phyloP scores from a whole-genome alignment of 2,329 filamentous ascomycete genomes.

The Sporothrix brasiliensis region DNA sequence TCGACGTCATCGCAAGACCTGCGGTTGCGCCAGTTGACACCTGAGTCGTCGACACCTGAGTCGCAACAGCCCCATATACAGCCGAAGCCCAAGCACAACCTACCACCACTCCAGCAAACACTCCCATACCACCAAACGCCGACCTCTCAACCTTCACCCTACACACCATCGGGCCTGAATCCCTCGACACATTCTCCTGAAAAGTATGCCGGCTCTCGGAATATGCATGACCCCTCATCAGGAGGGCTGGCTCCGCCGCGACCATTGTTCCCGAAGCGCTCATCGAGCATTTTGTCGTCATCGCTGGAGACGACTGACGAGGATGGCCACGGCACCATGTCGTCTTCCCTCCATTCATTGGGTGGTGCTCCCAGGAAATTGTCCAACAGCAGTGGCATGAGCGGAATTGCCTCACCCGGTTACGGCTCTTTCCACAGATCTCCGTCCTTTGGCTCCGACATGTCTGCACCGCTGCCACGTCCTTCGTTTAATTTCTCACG shows the following conservation, averaged over 20 bases:
- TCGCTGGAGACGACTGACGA: conserved; percentile 71
- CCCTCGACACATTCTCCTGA: conserved; percentile 48
- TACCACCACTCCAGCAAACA: conserved; percentile 21
- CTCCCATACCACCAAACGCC: conserved; percentile 42
- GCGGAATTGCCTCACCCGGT: conserved; percentile 59
- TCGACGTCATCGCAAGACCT: conserved; percentile 11
- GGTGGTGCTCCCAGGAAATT: conserved; percentile 66
- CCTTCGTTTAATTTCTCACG: conserved; percentile 93
- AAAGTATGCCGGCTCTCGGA: conserved; percentile 46
- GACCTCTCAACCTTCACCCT: conserved; percentile 44
- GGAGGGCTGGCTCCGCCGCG: conserved; percentile 56
- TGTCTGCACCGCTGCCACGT: conserved; percentile 67
- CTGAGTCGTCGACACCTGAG: conserved; percentile 11
- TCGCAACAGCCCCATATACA: not conserved
- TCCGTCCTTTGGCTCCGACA: conserved; percentile 82
- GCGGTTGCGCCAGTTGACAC: conserved; percentile 15
- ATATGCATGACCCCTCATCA: conserved; percentile 53
- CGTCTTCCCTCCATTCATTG: conserved; percentile 62
- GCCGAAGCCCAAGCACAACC: conserved; percentile 17
- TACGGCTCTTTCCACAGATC: conserved; percentile 69
- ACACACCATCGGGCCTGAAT: conserved; percentile 36
- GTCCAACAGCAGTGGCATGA: conserved; percentile 70
- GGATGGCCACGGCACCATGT: conserved; percentile 61
- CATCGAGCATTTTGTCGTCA: conserved; percentile 64
- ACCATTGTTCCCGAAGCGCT: conserved; percentile 54